These are phyloP conservation scores for Solanum habrochaites DNA, from an alignment of 257 asterid genomes.

Conservation along the genomic window DNA sequence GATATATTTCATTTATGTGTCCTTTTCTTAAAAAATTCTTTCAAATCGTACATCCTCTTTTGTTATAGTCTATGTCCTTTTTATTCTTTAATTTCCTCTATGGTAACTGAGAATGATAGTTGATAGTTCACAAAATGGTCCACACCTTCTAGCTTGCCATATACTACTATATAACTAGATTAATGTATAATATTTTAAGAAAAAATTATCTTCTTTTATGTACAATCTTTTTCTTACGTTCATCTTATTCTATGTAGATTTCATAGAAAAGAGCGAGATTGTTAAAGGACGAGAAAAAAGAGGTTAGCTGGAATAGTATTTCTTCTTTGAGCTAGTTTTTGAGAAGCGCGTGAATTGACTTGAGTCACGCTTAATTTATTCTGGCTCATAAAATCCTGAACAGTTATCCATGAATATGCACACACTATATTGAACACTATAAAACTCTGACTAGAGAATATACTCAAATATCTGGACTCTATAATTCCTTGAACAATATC, in stretches of 20 bases:
- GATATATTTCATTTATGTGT: conserved; percentile 14
- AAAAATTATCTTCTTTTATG: not conserved
- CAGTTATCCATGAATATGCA: not conserved
- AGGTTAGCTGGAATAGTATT: not conserved
- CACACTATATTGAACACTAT: no score
- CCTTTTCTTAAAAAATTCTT: not conserved
- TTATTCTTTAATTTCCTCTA: not conserved
- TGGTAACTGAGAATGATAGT: not conserved
- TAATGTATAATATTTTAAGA: not conserved
- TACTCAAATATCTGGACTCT: not conserved
- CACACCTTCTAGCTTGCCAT: not conserved
- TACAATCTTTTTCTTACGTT: not conserved
- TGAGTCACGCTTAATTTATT: not conserved
- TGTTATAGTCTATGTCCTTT: not conserved
- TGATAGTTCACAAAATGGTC: not conserved
- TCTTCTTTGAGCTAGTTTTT: no score
- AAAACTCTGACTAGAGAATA: no score
- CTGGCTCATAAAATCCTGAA: no score
- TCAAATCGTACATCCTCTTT: not conserved
- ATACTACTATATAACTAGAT: not conserved
- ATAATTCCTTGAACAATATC: not conserved
- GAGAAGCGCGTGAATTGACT: not conserved
- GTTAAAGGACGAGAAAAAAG: not conserved
- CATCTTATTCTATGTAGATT: not conserved
- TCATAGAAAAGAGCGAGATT: not conserved